Evolutionary conservation across 2,329 filamentous ascomycete genomes (phyloP), one percentile per base, ranked within the genome.

Genomic region (Calonectria multiphialidica): DNA sequence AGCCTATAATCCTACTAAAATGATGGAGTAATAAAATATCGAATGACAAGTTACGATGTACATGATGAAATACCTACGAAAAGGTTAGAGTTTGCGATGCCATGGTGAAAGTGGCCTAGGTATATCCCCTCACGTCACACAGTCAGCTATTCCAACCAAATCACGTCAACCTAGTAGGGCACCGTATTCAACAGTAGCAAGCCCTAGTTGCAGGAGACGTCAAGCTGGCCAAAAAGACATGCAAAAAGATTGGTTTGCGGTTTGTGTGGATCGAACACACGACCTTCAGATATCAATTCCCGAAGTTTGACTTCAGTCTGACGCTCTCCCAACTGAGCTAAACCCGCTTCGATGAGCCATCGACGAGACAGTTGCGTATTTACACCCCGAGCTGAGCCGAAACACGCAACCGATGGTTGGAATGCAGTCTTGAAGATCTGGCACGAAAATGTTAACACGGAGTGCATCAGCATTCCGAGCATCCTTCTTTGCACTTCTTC

Each of bases 231-330:
- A 35, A 35, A 35, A 35, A 23, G 28, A 23, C 10, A 21, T 21
- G 28, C 30, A 35, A 55, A 55, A 55, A 55, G 30, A 55, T 2
- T 13, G 1, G 50, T n/a, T 55, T 55, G 50, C 50, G 50, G 50
- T 55, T 55, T 55, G 50, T 55, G 50, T 55, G 50, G 50, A 55
- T 55, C 50, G 50, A 55, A 55, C 50, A 55, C 50, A 55, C 50
- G 50, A 55, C 50, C 50, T 55, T 55, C 50, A 55, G 50, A 55
- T 55, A n/a, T n/a, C n/a, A n/a, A n/a, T n/a, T n/a, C n/a, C n/a
- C n/a, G n/a, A n/a, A n/a, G n/a, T n/a, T n/a, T n/a, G n/a, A n/a
- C 50, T 55, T 55, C 50, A 55, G 50, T 55, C 50, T 55, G 50
- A 55, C 50, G 50, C 50, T 55, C 50, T 55, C 47, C 50, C 50